Evolutionary conservation across 305 asterid genomes (phyloP), one percentile per base, ranked within the genome.

Genomic region (Fraxinus angustifolia): DNA sequence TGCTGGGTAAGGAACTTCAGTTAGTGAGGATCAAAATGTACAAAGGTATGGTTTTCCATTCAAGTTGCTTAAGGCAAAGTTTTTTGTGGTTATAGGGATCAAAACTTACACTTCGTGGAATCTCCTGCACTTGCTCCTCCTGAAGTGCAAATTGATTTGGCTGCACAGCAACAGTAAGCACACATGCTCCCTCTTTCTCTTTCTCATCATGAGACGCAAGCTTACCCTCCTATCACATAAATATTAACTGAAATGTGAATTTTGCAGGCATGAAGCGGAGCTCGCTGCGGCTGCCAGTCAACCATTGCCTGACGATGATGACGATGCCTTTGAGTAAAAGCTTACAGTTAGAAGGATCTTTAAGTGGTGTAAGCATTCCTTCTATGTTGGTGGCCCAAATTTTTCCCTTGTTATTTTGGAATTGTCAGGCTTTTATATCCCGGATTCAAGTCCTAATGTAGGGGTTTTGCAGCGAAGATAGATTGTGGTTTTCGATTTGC

Each of bases 41-140:
- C 4, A 31, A 14, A 76, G 1, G 8, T 10, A 19, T 6, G 21
- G 16, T 23, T 74, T 74, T 35, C 31, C 21, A 71, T 31, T 48
- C 31, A 23, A 31, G 12, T 68, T 68, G 36, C 33, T 26, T 4
- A 10, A 65, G 16, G 36, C 36, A 26, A n/a, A 26, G 2, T 38
- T 1, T 12, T 72, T 2, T 81, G 31, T 75, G 31, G 19, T 73
- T 70, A 40, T 82, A 94, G 97, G 72, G 95, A 93, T 81, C 75
- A 88, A 3, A 90, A 88, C 84, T 84, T 95, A 84, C 98, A 93
- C 83, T 95, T 95, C 76, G 98, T 91, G 16, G 97, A 93, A 89
- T 88, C 95, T 8, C 98, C 98, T 80, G 97, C 98, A 7, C 98
- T 94, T 76, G 93, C 95, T 81, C 98, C 97, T 11, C 98, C 98